Evolutionary conservation across 495 filamentous ascomycete genomes (phyloP).

Genomic region (Talaromyces trachyspermus): DNA sequence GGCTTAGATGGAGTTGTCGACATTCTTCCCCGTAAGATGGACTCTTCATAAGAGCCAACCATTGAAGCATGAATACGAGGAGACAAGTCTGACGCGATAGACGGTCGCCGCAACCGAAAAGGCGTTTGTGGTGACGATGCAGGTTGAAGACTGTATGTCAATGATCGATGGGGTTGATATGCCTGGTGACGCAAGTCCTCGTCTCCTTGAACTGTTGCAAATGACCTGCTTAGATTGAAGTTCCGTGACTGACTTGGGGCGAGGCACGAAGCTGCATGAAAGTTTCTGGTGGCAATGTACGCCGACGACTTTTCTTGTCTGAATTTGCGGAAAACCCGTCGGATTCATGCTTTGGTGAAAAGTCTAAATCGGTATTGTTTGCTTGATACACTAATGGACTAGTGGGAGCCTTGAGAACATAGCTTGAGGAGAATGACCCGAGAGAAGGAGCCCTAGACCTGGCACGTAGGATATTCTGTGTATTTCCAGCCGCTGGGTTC

Average conservation of each 20-base stretch:
- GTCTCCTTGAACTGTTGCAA: conserved; percentile 35
- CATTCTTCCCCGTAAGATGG: conserved; percentile 90
- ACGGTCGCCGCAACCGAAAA: conserved; percentile 57
- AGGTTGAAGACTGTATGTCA: conserved; percentile 49
- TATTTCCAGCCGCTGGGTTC: too few species aligned
- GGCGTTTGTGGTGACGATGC: conserved; percentile 56
- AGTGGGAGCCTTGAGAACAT: conserved; percentile 79
- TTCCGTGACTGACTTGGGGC: conserved; percentile 16
- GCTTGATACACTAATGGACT: conserved; percentile 88
- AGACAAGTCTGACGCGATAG: conserved; percentile 65
- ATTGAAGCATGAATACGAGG: conserved; percentile 82
- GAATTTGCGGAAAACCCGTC: conserved; percentile 25
- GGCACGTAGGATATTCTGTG: conserved; percentile 12
- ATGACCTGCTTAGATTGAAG: conserved; percentile 13
- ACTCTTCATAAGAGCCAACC: conserved; percentile 97
- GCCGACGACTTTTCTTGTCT: conserved; percentile 46
- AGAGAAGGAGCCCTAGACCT: conserved; percentile 54
- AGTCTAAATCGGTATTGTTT: conserved; percentile 76
- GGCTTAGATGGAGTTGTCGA: conserved; percentile 93
- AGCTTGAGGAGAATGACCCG: conserved; percentile 72
- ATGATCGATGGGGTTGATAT: conserved; percentile 67
- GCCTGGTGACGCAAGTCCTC: conserved; percentile 55
- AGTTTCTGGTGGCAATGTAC: conserved; percentile 53
- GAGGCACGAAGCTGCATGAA: conserved; percentile 37
- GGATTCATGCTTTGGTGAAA: conserved; percentile 37